Evolutionary conservation across 345 rosid species (phyloP), one percentile per base, ranked within the genome.

Genomic region (Sonneratia alba): DNA sequence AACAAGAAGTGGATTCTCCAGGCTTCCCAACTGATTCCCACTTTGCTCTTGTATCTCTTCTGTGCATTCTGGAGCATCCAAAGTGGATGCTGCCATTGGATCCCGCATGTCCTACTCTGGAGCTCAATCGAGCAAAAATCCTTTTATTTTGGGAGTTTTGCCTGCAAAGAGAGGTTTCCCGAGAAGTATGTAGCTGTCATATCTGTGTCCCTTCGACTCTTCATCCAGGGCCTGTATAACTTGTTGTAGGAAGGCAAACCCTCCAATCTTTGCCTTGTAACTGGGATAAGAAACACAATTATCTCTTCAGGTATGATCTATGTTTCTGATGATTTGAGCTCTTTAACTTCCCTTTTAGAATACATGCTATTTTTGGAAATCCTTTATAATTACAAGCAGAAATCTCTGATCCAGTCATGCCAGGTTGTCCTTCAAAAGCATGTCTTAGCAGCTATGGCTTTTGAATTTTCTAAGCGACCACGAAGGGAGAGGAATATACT

Each of bases 1-100:
- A 91, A 86, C 78, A 87, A 87, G 85, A 87, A 88, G 75, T 85
- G 93, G 93, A 86, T 84, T 78, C 80, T 84, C 66, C 96, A 90
- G 73, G n/a, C n/a, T 92, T 87, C 72, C 97, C 96, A 59, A 88
- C 92, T 0, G 99, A 95, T 83, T 89, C 99, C 34, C 96, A 90
- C 80, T 79, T 79, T 95, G 78, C 97, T 92, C 67, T 77, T 89
- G 65, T 95, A 95, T 78, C 78, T 94, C 67, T 94, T 95, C 79
- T 92, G 97, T 79, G 99, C 97, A 38, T 95, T 78, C 79, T 92
- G 68, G 99, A 95, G 84, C 93, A 92, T 70, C 99, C 97, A 9
- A 91, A 90, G 80, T 95, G 99, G 99, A 95, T 89, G 97, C 81
- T 91, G 18, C 99, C 90, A 78, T 85, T 94, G 63, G 99, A 94